A percentile compares a stretch with the other conserved stretches of the same genome.
These are phyloP conservation scores for Tardiomyces blankii DNA, from an alignment of 1,139 yeast species.

Conservation along the genomic window DNA sequence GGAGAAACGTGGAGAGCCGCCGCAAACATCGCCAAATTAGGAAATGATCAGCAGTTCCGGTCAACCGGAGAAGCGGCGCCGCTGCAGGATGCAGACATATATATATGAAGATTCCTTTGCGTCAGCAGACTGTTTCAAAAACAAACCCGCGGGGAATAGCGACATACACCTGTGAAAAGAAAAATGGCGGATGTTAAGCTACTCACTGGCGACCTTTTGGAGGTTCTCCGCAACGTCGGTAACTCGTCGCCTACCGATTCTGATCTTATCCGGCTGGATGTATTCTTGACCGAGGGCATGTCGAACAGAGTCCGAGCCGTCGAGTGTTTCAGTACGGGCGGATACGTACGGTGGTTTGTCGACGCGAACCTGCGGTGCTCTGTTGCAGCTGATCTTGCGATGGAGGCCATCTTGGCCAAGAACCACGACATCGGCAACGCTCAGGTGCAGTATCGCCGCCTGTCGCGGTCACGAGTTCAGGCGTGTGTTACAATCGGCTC, in stretches of 20 bases:
- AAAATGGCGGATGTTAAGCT: background rate
- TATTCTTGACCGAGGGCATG: background rate
- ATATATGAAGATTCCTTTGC: background rate
- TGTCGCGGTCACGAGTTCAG: slow-evolving; percentile 13
- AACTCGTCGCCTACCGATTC: background rate
- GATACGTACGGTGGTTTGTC: background rate
- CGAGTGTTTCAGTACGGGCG: slow-evolving; percentile 1
- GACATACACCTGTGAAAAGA: too few species aligned
- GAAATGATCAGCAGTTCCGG: background rate
- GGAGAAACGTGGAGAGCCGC: background rate
- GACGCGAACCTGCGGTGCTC: background rate
- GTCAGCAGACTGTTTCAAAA: too few species aligned
- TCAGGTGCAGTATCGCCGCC: slow-evolving; percentile 8
- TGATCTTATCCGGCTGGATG: background rate
- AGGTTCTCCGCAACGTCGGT: background rate
- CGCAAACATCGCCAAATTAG: background rate
- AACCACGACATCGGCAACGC: background rate
- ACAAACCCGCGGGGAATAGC: background rate
- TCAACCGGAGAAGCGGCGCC: background rate
- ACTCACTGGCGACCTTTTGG: background rate
- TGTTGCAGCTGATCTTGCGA: background rate
- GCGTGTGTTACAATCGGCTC: slow-evolving; percentile 10
- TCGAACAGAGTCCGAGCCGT: background rate
- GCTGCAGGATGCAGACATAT: background rate
- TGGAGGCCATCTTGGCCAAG: slow-evolving; percentile 1